Evolutionary conservation across 768 basidiomycete species (phyloP), one percentile per base, ranked within the genome.

Genomic region (Naganishia onofrii): DNA sequence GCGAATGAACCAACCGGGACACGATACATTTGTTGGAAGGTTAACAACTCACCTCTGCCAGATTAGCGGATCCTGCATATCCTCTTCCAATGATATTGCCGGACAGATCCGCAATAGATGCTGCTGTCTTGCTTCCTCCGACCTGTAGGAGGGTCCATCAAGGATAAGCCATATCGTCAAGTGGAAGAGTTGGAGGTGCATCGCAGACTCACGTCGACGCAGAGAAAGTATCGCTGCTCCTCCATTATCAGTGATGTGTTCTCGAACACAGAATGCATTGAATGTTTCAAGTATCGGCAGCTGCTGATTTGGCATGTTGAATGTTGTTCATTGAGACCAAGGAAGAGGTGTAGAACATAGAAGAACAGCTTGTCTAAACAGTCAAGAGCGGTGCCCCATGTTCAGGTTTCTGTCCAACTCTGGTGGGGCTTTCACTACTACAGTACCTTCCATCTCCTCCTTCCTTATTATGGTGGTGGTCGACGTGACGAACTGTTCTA

Each of bases 81-180:
- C 87, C 90, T 53, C 89, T 87, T 0, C 88, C 88, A 53, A 91
- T 69, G 74, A 91, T 85, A 5, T 82, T 80, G 72, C 91, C 89
- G 2, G 83, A 72, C 23, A 77, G 73, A 76, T 88, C 84, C 70
- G 84, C 84, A 78, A 94, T 86, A 70, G 86, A 90, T 7, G 86
- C 90, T 31, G 89, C 86, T 12, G 93, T 93, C 83, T 94, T 95
- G 53, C 90, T 90, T 26, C 91, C 92, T 34, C 92, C 92, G 71
- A 69, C 70, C 76, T 76, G 57, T 51, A 7, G 34, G 3, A 44
- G 17, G 1, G 31, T 17, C 1, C 28, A 17, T 56, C 8, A 55
- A 21, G 23, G 13, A 3, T 26, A n/a, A 28, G 38, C 28, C 19
- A 10, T 52, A 4, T 12, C 7, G 4, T n/a, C 19, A 3, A n/a